phyloP scores from a whole-genome alignment of 1,139 yeast genomes.

The Saccharomycopsis phalli region DNA sequence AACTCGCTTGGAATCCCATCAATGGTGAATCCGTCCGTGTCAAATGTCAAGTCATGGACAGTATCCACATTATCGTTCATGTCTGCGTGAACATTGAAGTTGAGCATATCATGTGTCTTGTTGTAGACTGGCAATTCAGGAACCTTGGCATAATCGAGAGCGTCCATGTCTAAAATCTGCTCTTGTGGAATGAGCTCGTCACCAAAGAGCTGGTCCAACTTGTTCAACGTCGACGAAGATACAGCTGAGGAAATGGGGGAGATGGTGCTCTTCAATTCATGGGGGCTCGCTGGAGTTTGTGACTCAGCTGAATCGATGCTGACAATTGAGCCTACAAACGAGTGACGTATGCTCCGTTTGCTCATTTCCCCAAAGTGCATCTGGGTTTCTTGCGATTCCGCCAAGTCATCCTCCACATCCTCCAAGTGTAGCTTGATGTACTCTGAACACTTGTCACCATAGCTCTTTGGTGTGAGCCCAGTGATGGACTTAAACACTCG shows the following conservation, averaged over 20 bases:
- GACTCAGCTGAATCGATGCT: slow-evolving; percentile 8
- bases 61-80: too few species aligned
- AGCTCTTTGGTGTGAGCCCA: slow-evolving; percentile 79
- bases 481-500: slow-evolving; percentile 80
- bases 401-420: background rate
- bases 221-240: background rate
- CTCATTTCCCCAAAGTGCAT: too few species aligned
- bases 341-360: too few species aligned
- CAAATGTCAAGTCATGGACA: background rate
- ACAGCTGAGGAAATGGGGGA: slow-evolving; percentile 7
- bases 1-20: background rate
- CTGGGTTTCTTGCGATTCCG: too few species aligned
- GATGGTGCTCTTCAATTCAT: slow-evolving; percentile 4
- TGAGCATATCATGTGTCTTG: too few species aligned
- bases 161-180: background rate
- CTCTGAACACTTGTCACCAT: slow-evolving; percentile 83
- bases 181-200: background rate
- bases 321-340: slow-evolving; percentile 4
- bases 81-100: too few species aligned
- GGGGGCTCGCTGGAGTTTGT: slow-evolving; percentile 6
- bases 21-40: background rate
- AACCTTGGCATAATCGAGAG: background rate
- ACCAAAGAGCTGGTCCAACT: background rate
- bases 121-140: too few species aligned
- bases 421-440: slow-evolving; percentile 35